Base-by-base conservation (phyloP, 352 stramenopile species). In the Phytophthora pistaciae region DNA sequence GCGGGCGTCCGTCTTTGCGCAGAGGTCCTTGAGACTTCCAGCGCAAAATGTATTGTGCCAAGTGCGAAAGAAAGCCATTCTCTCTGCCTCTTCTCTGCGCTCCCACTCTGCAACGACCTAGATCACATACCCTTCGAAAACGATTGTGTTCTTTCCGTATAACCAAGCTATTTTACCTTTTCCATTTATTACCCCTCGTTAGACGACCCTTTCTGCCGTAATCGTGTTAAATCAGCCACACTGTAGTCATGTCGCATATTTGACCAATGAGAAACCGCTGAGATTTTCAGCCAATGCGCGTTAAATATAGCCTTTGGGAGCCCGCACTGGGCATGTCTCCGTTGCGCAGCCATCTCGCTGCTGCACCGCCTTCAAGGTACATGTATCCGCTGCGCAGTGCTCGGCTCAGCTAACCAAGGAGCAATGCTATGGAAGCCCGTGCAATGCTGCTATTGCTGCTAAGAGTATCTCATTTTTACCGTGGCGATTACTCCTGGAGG, bases 1-100 rank as follows among this genome's bases (percentile, higher is more conserved):
- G 38, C 29, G 49, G 27, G 40, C 38, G 64, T 64, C 59, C 38
- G 36, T 80, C 60, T 80, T 80, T 29, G 27, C 62, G 25, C 11
- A 56, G 42, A 63, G 5, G 53, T 56, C 58, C 57, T 72, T 71
- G 60, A 23, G 60, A 31, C 16, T 62, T 72, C 23, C 13, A 53
- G 42, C 60, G 65, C 73, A 75, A 80, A 80, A 61, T 33, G 69
- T 66, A 68, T 71, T 69, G 56, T 44, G 33, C 23, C 25, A 72
- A 58, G 56, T 44, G 33, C 23, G 31, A 72, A 58, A 75, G 49
- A 68, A 64, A 36, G 27, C 38, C 48, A 23, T 20, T 29, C 54
- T 71, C 60, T 71, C 60, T 75, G 16, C 62, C 56, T 60, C 38
- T 33, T 48, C 48, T 29, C 20, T 29, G 48, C 48, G 20, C 48